These are phyloP conservation scores for Monilinia fructicola DNA, from an alignment of 2,329 filamentous ascomycete species.

Conservation along the genomic window DNA sequence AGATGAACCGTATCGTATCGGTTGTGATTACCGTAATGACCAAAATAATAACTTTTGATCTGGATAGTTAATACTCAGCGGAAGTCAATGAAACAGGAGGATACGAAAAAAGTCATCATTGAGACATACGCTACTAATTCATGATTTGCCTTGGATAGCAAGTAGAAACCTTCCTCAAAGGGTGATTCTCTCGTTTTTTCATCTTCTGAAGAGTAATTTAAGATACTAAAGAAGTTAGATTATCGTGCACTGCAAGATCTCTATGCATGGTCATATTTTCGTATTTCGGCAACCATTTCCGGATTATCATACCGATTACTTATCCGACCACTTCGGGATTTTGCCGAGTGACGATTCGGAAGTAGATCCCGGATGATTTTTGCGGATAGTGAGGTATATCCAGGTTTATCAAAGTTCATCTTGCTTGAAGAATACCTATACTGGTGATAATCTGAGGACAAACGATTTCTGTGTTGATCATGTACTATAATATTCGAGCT, in stretches of 20 bases:
- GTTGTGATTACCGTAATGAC: neutral
- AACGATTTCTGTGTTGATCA: no score
- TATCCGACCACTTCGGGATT: neutral
- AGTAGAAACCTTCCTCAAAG: neutral
- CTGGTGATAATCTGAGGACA: neutral
- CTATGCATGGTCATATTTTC: neutral
- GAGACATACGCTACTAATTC: no score
- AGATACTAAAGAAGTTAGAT: neutral
- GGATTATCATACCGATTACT: neutral
- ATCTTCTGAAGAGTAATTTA: neutral
- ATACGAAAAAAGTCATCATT: neutral
- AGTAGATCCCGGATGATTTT: neutral
- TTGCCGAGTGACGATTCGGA: neutral
- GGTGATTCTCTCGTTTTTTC: neutral
- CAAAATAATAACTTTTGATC: neutral
- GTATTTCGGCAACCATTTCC: neutral
- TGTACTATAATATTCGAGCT: neutral
- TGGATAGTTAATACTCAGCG: neutral
- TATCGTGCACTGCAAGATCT: neutral
- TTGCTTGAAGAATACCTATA: neutral
- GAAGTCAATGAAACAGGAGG: neutral
- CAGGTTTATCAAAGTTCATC: neutral
- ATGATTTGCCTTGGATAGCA: neutral
- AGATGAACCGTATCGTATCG: neutral
- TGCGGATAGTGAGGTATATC: neutral